Base-by-base conservation (phyloP, 2,329 filamentous ascomycete genomes). In the Cytospora piceae region DNA sequence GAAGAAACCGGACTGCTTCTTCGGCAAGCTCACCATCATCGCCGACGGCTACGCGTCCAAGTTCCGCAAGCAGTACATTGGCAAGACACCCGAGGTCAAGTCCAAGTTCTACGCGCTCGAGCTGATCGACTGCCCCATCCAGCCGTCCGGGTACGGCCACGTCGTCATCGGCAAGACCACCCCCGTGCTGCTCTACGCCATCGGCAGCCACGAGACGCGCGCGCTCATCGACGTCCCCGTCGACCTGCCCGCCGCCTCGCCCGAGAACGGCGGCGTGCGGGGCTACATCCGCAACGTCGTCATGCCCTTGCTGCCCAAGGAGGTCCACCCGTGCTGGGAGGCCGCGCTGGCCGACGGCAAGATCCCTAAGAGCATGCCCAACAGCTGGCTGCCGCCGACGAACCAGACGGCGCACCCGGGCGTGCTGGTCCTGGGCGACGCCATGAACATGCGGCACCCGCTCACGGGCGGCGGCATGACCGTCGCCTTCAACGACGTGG, bases 381-480 rank as follows among this genome's bases (percentile, higher is more conserved):
- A 98, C 79, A 94, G 90, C 68, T 99, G 91, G 83, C 86, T 99
- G 2, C 94, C 95, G 6, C 87, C 95, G 0, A 85, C 87, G 0
- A 79, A 78, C 54, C 91, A 90, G 67, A 73, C 73, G 4, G 58
- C 83, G 54, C 85, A 85, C 14, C 86, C 88, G 1, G 92, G 92
- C 4, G 80, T 97, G 67, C 83, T 97, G 58, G 82, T 99, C 42
- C 84, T 98, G 11, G 95, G 95, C 66, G 95, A 99, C 76, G 94
- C 95, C 17, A 90, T 96, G 84, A 99, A 99, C 81, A 99, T 99
- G 95, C 91, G 95, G n/a, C 95, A 99, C 79, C 95, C 95, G 1
- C 84, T 99, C 15, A 99, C 95, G 0, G 95, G 95, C 61, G 95
- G 95, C 70, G 95, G 95, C 72, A 99, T 99, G 95, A 98, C 94